These are phyloP conservation scores for Tuber calosporum DNA, from an alignment of 495 filamentous ascomycete species.

Conservation along the genomic window DNA sequence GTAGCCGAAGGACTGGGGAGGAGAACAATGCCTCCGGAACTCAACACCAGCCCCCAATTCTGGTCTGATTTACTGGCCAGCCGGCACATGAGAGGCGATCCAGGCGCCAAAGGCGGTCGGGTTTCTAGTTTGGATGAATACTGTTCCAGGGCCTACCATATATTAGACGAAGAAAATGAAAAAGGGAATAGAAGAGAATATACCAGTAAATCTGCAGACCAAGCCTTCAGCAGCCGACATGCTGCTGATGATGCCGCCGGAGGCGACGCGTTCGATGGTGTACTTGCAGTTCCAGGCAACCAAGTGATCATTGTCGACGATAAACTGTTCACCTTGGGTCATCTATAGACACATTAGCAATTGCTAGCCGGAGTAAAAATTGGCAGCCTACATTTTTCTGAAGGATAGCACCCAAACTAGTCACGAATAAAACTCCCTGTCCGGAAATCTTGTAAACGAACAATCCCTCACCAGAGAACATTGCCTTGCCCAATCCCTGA, in stretches of 20 bases:
- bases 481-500: slow-evolving; percentile 79
- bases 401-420: slow-evolving; percentile 90
- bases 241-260: slow-evolving; percentile 77
- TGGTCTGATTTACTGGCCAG: slow-evolving; percentile 30
- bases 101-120: slow-evolving; percentile 54
- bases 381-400: slow-evolving; percentile 72
- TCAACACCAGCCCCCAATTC: neutral
- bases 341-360: slow-evolving; percentile 26
- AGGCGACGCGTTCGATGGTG: slow-evolving; percentile 75
- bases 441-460: slow-evolving; percentile 85
- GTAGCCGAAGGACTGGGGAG: neutral
- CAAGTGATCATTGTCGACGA: slow-evolving; percentile 90
- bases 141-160: slow-evolving; percentile 63
- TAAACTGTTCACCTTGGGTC: slow-evolving; percentile 70
- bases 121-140: slow-evolving; percentile 92
- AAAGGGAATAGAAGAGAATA: slow-evolving; percentile 11
- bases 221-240: slow-evolving; percentile 75
- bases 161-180: neutral
- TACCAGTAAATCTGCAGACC: slow-evolving; percentile 82
- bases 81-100: slow-evolving; percentile 44
- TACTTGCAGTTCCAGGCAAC: slow-evolving; percentile 98
- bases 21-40: neutral
- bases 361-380: neutral
- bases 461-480: slow-evolving; percentile 88
- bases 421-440: slow-evolving; percentile 73